Evolutionary conservation across 2,329 filamentous ascomycete genomes (phyloP), one percentile per base, ranked within the genome.

Genomic region (Ophiocordyceps camponoti-leonardi): DNA sequence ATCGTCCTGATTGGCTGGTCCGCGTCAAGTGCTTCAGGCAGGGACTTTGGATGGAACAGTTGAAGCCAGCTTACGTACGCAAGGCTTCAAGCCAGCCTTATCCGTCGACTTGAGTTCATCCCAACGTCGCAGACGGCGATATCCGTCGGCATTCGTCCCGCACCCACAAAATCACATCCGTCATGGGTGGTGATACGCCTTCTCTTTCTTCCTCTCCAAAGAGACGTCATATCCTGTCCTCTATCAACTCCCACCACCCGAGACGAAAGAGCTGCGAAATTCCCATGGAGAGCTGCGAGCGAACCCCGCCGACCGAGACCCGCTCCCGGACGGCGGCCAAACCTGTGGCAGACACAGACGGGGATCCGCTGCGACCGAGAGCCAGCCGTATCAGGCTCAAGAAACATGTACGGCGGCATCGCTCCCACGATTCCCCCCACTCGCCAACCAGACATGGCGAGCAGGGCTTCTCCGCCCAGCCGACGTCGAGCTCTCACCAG

Each of bases 211-310:
- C 59, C 43, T 66, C 64, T 23, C 60, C 65, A 28, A 61, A 58
- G 50, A 57, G 69, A 54, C 66, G 67, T n/a, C 67, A 67, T 41
- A 69, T 72, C 19, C 59, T 73, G 18, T 67, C 66, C 7, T 72
- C 69, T 7, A 67, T 70, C 52, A 70, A 71, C 49, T 64, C 59
- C 6, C 58, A 60, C 5, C 45, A 47, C 10, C 46, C 44, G 13
- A 22, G 43, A 37, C 19, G 26, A n/a, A 16, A 40, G 14, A 45
- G 37, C 20, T 16, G 41, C 41, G 44, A 50, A 18, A 35, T 35
- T 3, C 16, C 37, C 6, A 19, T 10, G n/a, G n/a, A n/a, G 2
- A 30, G 16, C 22, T 11, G 43, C 16, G 28, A 22, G 23, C 37
- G 23, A 20, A 18, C 19, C 14, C 14, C 20, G 6, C 35, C 22